Percentiles rank a stretch among this genome's conserved stretches.
Conservation (phyloP, 345 rosid genomes). For the Gynandropsis gynandra region DNA sequence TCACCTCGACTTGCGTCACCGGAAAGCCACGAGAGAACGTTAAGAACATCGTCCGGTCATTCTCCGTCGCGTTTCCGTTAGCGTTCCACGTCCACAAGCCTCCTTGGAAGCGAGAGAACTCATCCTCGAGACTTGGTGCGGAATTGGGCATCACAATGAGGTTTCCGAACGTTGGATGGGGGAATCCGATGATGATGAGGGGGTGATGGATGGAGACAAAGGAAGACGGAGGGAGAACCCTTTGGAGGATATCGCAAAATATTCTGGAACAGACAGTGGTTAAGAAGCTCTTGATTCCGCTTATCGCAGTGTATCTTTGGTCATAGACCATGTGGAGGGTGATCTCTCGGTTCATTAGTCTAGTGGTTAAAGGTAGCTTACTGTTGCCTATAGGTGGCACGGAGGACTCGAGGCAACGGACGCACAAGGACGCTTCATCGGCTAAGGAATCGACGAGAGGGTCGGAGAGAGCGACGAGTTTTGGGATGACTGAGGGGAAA, state of each 20-base stretch:
- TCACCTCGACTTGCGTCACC: constrained; percentile 32
- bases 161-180: constrained; percentile 36
- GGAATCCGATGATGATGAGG: constrained; percentile 34
- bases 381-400: not conserved
- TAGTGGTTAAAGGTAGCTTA: constrained; percentile 25
- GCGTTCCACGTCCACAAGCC: constrained; percentile 41
- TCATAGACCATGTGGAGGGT: constrained; percentile 21
- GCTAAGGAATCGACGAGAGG: constrained; percentile 19
- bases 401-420: constrained; percentile 14
- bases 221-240: not conserved
- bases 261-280: constrained; percentile 29
- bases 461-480: constrained; percentile 14
- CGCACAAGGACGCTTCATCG: constrained; percentile 30
- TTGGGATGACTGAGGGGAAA: constrained; percentile 18
- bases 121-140: not conserved
- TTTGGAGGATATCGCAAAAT: constrained; percentile 29
- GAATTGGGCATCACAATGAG: constrained; percentile 17
- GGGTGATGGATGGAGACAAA: not conserved
- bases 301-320: constrained; percentile 26
- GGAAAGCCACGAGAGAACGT: constrained; percentile 48
- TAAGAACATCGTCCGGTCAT: constrained; percentile 38
- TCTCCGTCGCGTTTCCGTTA: constrained; percentile 10
- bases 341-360: constrained; percentile 13
- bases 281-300: constrained; percentile 37
- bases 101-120: not conserved